Evolutionary conservation across 805 yeast species (phyloP), one percentile per base, ranked within the genome.

Genomic region (Teunomyces tritomae): DNA sequence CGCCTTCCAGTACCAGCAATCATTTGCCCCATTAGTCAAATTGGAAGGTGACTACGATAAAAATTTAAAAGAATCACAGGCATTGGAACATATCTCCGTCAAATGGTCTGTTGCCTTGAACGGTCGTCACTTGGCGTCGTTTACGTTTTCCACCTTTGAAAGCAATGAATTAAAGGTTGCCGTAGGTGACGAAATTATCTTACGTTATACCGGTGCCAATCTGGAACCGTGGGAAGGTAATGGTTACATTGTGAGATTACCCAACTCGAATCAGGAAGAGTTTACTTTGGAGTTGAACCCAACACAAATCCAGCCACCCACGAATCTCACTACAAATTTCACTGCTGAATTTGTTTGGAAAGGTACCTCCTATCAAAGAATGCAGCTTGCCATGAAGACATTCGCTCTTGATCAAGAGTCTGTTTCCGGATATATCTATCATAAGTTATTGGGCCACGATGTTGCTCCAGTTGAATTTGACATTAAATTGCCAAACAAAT

Each of bases 261-360:
- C 96, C 7, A 79, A 79, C 55, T 73, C 85, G 32, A 68, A 72
- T 39, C 80, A 79, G 42, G 91, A 85, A 53, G 84, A 80, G 45
- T 84, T 84, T 57, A 84, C 91, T 0, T 66, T 89, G 42, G 96
- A 89, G 62, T 71, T 90, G 51, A 67, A 63, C 39, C 70, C 79
- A 2, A 59, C 64, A 10, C 72, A 68, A 17, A 60, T 50, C 2
- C 36, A 48, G 5, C 54, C 55, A 1, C 87, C 87, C 44, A 78
- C 84, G 2, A 74, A 83, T 50, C 61, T 78, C 33, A 76, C 78
- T 1, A 74, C 80, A 4, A 88, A 84, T 17, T 91, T 88, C 63
- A 81, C 91, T 1, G 90, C 91, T 0, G 92, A 88, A 57, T 86
- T 89, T 61, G 88, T 87, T 45, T 91, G 97, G 97, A 87, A 87